These are phyloP conservation scores for Thielaviopsis punctulata DNA, from an alignment of 2,329 filamentous ascomycete genomes.

Conservation along the genomic window DNA sequence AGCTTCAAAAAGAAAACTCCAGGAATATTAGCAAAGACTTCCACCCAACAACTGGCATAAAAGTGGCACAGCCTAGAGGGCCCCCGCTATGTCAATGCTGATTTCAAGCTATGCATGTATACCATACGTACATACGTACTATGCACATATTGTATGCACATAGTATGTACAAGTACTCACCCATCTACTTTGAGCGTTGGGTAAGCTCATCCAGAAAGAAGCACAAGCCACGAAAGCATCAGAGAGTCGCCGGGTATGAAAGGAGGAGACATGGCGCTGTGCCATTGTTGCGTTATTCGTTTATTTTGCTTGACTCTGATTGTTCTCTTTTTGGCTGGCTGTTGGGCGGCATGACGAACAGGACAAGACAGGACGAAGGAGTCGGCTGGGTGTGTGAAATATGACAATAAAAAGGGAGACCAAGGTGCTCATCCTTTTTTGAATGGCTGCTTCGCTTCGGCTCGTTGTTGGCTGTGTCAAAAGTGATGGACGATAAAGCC, in stretches of 20 bases:
- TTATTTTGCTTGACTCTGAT: not conserved
- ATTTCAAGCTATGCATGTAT: not conserved
- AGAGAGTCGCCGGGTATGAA: not conserved
- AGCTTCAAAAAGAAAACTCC: too few relatives aligned
- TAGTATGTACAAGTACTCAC: too few relatives aligned
- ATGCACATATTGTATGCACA: too few relatives aligned
- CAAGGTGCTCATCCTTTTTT: not conserved
- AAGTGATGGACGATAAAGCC: not conserved
- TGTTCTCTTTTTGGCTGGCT: not conserved
- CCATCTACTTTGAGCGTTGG: too few relatives aligned
- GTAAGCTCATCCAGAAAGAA: not conserved
- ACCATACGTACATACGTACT: too few relatives aligned
- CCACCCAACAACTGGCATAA: too few relatives aligned
- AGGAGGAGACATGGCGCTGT: not conserved
- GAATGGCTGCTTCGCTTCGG: not conserved
- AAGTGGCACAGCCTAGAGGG: not conserved
- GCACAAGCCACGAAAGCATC: not conserved
- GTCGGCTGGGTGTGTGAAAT: too few relatives aligned
- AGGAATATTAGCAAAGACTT: too few relatives aligned
- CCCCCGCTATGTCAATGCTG: not conserved
- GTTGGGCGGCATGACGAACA: not conserved
- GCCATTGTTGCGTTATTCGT: not conserved
- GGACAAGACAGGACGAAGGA: not conserved
- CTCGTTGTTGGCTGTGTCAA: not conserved
- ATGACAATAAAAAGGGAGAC: not conserved